These are phyloP conservation scores for Phaeotremella fagi DNA, from an alignment of 768 basidiomycete genomes.

Conservation along the genomic window DNA sequence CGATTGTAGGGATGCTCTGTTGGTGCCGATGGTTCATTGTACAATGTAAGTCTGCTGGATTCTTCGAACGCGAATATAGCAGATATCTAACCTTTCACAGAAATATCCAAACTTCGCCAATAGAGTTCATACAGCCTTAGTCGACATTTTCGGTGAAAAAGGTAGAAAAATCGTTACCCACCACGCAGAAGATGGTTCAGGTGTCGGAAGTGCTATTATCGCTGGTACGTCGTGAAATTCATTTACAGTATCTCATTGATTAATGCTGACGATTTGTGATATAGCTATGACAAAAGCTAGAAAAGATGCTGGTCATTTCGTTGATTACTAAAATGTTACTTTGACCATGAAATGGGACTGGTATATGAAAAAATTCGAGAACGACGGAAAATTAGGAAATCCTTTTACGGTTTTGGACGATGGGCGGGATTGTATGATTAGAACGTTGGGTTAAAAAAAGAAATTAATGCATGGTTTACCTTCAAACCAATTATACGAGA, in stretches of 20 bases:
- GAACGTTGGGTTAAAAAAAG: no score
- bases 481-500: no score
- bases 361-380: neutral
- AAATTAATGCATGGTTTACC: no score
- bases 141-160: conserved; percentile 94
- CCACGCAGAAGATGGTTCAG: conserved; percentile 86
- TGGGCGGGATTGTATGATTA: no score
- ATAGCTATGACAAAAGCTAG: conserved; percentile 84
- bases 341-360: neutral
- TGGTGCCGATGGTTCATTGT: conserved; percentile 72
- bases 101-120: conserved; percentile 98
- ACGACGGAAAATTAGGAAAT: neutral
- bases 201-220: conserved; percentile 94
- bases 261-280: neutral
- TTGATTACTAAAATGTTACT: conserved; percentile 36
- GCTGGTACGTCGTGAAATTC: conserved; percentile 56
- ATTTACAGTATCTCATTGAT: neutral
- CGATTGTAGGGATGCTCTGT: conserved; percentile 52
- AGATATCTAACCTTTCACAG: conserved; percentile 51
- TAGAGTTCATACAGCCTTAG: conserved; percentile 82
- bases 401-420: neutral
- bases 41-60: conserved; percentile 62
- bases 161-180: conserved; percentile 75
- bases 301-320: conserved; percentile 58
- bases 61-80: neutral